Conservation (phyloP, 345 rosid species). For the Rhizophora apiculata region DNA sequence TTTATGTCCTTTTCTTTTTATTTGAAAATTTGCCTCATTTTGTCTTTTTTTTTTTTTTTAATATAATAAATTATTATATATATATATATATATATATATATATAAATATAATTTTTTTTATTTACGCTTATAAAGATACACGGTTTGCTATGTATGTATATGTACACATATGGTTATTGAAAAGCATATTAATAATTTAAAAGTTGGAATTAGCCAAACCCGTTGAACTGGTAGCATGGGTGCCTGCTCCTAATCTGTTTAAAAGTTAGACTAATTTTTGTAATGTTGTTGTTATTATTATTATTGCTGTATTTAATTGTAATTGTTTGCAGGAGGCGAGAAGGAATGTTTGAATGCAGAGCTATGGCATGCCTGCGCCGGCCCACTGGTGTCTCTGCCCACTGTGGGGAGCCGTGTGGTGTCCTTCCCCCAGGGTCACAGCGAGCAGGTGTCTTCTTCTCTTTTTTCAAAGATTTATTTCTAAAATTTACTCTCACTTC, state of each 20-base stretch:
- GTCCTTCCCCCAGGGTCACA: conserved; percentile 38
- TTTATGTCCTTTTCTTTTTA: background rate
- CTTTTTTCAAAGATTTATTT: background rate
- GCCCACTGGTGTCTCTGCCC: conserved; percentile 33
- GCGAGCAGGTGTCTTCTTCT: conserved; percentile 25
- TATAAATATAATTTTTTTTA: too few species aligned
- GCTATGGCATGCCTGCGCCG: conserved; percentile 40
- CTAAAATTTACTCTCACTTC: background rate
- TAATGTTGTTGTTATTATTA: background rate
- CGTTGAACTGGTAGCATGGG: background rate
- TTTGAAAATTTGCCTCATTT: background rate
- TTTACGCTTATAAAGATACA: too few species aligned
- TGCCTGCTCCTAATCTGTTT: background rate
- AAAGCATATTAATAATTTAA: too few species aligned
- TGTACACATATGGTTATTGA: too few species aligned
- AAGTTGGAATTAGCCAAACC: too few species aligned
- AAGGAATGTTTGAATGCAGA: conserved; percentile 32
- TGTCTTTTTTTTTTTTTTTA: background rate
- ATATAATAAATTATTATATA: too few species aligned
- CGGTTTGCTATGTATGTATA: too few species aligned
- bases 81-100: too few species aligned
- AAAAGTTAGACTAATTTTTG: background rate
- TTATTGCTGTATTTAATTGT: background rate
- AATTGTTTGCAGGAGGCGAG: conserved; percentile 17
- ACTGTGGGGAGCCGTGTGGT: conserved; percentile 32